Base-by-base conservation (phyloP, 73 alveolate species). In the Uronychia binucleata region DNA sequence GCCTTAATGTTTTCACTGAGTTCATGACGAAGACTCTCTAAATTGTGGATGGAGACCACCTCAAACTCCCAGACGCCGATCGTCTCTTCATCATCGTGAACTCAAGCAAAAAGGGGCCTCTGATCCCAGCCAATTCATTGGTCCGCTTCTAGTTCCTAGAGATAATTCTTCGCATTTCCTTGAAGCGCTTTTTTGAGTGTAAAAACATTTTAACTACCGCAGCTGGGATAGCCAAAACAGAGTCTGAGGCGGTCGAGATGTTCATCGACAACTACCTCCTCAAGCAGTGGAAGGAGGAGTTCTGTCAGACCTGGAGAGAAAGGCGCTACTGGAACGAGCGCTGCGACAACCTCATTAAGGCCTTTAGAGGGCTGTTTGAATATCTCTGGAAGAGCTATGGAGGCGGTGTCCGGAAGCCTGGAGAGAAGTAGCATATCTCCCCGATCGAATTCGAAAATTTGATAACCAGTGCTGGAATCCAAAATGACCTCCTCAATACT, bases 241-340 rank as follows among this genome's bases (percentile, higher is more conserved):
- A 85, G 46, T 77, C 81, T 29, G 75, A 33, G 28, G 91, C 91
- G 1, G 46, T 85, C 32, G 25, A 34, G 57, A 78, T 57, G 35
- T 35, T 85, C 29, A 78, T 77, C 8, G 86, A 77, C 31, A 78
- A 85, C 30, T 33, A 85, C 81, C 30, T 85, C 5, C 5, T 26
- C 1, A 67, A 67, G 26, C 1, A 67, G 8, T 67, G 78, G 78
- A 67, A 46, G 19, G 67, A 46, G 67, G 67, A 46, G 19, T 46
- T 46, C 19, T 11, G n/a, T 46, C 78, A 67, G 26, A 5, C 78
- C 1, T 91, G 96, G 96, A 87, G 96, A 91, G 86, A 60, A 91
- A 90, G 86, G 80, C 82, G 96, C 74, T 91, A 82, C 82, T 91
- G 90, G 83, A 91, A 91, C 87, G 96, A 91, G 76, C 88, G 87